Percentiles rank a stretch among this genome's conserved stretches.
phyloP scores from a whole-genome alignment of 352 stramenopile species.

The Phytophthora sp. region DNA sequence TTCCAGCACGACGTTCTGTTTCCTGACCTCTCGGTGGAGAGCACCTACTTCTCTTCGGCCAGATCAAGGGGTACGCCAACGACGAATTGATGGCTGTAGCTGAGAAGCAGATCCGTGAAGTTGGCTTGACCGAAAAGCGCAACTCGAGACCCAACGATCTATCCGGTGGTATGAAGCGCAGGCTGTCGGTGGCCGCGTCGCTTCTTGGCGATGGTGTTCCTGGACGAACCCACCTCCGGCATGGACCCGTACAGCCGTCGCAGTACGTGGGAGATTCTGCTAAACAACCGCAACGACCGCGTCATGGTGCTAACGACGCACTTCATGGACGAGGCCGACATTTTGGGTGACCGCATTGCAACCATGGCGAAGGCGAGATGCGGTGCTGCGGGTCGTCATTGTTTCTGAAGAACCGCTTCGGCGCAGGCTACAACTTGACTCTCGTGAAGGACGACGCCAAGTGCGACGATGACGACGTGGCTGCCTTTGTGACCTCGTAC shows the following conservation, averaged over 20 bases:
- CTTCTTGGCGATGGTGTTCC: constrained; percentile 85
- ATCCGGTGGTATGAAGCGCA: constrained; percentile 91
- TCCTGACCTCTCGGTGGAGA: constrained; percentile 66
- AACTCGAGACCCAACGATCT: constrained; percentile 49
- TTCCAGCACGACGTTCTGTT: constrained; percentile 84
- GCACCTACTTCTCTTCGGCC: constrained; percentile 67
- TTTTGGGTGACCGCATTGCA: constrained; percentile 77
- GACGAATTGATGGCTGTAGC: constrained; percentile 29
- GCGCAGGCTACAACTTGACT: constrained; percentile 68
- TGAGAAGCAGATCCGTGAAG: constrained; percentile 49
- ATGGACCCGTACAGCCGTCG: constrained; percentile 95
- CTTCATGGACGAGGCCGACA: constrained; percentile 93
- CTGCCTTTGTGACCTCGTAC: constrained; percentile 27
- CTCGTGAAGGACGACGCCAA: constrained; percentile 50
- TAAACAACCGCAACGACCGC: constrained; percentile 47
- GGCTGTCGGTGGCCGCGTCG: constrained; percentile 87
- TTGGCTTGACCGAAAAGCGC: constrained; percentile 63
- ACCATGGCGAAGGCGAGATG: constrained; percentile 83
- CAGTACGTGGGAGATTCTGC: constrained; percentile 89
- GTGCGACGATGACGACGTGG: constrained; percentile 30
- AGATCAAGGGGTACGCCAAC: constrained; percentile 54
- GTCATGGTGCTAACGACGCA: constrained; percentile 92
- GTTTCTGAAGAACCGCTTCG: constrained; percentile 76
- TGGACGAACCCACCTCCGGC: constrained; percentile 92
- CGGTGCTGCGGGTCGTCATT: constrained; percentile 68